A percentile compares a stretch with the other conserved stretches of the same genome.
Conservation (phyloP, 2,329 filamentous ascomycete species). For the Colletotrichum sp. region DNA sequence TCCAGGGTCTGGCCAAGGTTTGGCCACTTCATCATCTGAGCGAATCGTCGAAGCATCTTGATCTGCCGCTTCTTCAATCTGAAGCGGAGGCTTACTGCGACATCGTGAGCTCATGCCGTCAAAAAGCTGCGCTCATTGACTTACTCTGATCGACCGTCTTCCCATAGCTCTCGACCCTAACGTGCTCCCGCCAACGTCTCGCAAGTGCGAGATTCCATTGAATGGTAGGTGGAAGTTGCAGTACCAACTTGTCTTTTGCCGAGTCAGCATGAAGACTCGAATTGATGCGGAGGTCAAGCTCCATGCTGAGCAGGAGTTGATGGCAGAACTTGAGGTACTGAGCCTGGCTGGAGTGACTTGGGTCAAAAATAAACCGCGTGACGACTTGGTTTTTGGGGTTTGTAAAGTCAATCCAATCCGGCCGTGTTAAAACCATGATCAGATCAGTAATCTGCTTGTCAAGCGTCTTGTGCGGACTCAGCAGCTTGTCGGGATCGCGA, state of each 20-base stretch:
- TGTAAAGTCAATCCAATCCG: constrained; percentile 77
- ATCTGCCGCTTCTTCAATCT: constrained; percentile 71
- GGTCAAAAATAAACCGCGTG: constrained; percentile 74
- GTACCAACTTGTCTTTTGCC: constrained; percentile 68
- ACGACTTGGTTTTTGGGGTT: constrained; percentile 73
- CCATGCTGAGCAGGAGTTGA: constrained; percentile 75
- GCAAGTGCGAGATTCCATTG: constrained; percentile 78
- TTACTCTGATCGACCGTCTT: constrained; percentile 54
- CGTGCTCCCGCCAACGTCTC: constrained; percentile 73
- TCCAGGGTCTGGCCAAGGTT: constrained; percentile 70
- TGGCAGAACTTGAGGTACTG: constrained; percentile 74
- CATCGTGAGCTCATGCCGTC: background rate
- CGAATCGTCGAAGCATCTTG: constrained; percentile 71
- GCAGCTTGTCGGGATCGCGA: constrained; percentile 67
- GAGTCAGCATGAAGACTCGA: constrained; percentile 64
- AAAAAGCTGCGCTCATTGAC: constrained; percentile 20
- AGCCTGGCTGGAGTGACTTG: constrained; percentile 56
- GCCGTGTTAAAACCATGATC: constrained; percentile 70
- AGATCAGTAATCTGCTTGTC: constrained; percentile 77
- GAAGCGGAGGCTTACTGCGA: constrained; percentile 64
- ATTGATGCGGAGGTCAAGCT: constrained; percentile 74
- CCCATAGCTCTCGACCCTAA: constrained; percentile 68
- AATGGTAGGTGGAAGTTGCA: constrained; percentile 71
- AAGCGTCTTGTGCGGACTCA: constrained; percentile 65
- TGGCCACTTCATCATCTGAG: constrained; percentile 77